Percentiles rank a stretch among this genome's conserved stretches.
These are phyloP conservation scores for Tuber aestivum DNA, from an alignment of 495 filamentous ascomycete genomes.

Conservation along the genomic window DNA sequence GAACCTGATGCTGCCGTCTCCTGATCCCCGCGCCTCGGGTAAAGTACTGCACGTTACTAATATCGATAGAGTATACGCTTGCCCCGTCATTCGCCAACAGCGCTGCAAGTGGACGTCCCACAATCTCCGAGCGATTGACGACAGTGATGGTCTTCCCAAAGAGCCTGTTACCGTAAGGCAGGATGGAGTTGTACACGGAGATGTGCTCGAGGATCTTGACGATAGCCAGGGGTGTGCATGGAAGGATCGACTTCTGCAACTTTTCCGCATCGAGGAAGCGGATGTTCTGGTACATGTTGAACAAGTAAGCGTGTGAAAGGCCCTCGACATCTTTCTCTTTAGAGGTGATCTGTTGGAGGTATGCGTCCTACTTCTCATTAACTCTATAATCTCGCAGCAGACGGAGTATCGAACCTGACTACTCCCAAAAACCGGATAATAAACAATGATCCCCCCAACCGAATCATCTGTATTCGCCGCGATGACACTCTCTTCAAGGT, in stretches of 20 bases:
- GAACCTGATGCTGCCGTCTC: constrained; percentile 74
- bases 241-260: constrained; percentile 79
- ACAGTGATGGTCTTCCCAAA: constrained; percentile 89
- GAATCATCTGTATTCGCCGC: constrained; percentile 68
- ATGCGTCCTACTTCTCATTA: constrained; percentile 62
- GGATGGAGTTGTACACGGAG: constrained; percentile 91
- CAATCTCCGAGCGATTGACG: constrained; percentile 91
- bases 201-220: constrained; percentile 95
- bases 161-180: constrained; percentile 87
- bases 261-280: constrained; percentile 82
- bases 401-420: constrained; percentile 20
- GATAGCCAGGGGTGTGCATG: constrained; percentile 89
- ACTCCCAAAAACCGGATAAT: constrained; percentile 86
- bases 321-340: constrained; percentile 92
- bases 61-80: constrained; percentile 87
- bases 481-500: constrained; percentile 78
- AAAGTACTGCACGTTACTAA: constrained; percentile 87
- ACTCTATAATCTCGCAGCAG: constrained; percentile 38
- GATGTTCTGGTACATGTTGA: constrained; percentile 99
- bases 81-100: constrained; percentile 94
- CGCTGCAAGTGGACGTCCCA: constrained; percentile 88
- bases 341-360: constrained; percentile 90
- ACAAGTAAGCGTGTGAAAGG: constrained; percentile 85
- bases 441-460: constrained; percentile 93
- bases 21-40: constrained; percentile 78